Base-by-base conservation (phyloP, 202 grass and related monocot species). In the Digitaria exilis region DNA sequence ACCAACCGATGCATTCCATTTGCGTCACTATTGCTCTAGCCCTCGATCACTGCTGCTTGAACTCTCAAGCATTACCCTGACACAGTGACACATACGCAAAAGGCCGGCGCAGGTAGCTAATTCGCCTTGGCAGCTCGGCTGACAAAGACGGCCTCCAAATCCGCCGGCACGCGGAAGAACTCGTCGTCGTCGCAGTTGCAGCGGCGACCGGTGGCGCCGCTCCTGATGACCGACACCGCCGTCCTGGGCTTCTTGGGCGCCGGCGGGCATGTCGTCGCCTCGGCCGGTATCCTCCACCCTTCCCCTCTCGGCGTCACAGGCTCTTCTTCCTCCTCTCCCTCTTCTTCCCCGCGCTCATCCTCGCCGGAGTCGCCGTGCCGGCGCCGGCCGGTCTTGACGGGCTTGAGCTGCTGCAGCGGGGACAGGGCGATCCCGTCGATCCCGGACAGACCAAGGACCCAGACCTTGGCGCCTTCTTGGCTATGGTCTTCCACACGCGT, bases 111-210 rank as follows among this genome's bases (percentile, higher is more conserved):
- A 25, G 39, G 18, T 19, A 9, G 6, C 25, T 44, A 85, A 31
- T 86, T 90, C 2, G 84, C 84, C 60, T 90, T 51, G 17, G 88
- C 88, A 41, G 71, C 79, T 42, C 68, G 24, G 60, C 54, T 79
- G 69, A 51, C 69, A 21, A 87, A 90, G 32, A 84, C 75, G 61
- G 84, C 55, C 80, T 87, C 88, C 75, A 90, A 54, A 73, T 90
- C 84, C 12, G 70, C 69, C 8, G 88, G 88, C 52, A 90, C 84
- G 75, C 88, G 84, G 84, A 62, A 90, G 84, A 87, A 90, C 75
- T 90, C 88, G 60, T 90, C 88, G 84, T 60, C 78, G 39, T 75
- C 79, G 51, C 80, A 66, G 88, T 83, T 69, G 75, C 84, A 87
- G 50, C 79, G 42, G 67, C 66, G 67, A 2, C 80, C 26, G 11